phyloP scores from a whole-genome alignment of 129 eudicot genomes.

The Helichrysum umbraculigerum region DNA sequence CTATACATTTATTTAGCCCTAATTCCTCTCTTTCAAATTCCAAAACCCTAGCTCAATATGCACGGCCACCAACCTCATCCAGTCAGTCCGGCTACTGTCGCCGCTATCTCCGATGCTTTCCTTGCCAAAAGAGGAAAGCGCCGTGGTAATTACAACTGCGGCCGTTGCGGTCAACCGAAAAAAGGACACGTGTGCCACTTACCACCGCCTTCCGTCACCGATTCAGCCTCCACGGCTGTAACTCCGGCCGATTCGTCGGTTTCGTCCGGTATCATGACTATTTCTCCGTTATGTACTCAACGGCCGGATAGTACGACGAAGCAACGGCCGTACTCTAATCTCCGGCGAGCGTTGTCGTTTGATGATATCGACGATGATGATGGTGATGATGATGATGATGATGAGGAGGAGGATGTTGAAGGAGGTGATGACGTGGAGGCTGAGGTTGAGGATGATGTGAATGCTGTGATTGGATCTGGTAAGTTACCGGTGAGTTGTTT shows the following conservation, averaged over 20 bases:
- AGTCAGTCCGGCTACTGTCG: slow-evolving; percentile 43
- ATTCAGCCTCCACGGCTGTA: slow-evolving; percentile 19
- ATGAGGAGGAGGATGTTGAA: not conserved
- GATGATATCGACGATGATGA: slow-evolving; percentile 31
- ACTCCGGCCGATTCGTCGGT: slow-evolving; percentile 31
- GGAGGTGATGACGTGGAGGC: not conserved
- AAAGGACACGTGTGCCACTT: slow-evolving; percentile 70
- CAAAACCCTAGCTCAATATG: slow-evolving; percentile 38
- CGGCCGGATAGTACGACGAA: slow-evolving; percentile 30
- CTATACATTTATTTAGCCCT: not conserved
- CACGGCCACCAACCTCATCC: slow-evolving; percentile 70
- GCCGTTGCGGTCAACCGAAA: slow-evolving; percentile 89
- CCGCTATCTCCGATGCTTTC: slow-evolving; percentile 47
- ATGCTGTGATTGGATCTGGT: slow-evolving; percentile 23
- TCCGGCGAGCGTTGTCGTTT: slow-evolving; percentile 70
- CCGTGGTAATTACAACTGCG: slow-evolving; percentile 91
- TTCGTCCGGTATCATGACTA: slow-evolving; percentile 28
- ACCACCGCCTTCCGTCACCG: slow-evolving; percentile 2
- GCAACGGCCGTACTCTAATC: slow-evolving; percentile 37
- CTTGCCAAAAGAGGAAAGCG: slow-evolving; percentile 56
- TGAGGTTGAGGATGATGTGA: slow-evolving; percentile 21
- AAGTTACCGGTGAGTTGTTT: slow-evolving; percentile 49
- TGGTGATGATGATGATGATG: slow-evolving; percentile 43
- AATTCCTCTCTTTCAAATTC: slow-evolving; percentile 19
- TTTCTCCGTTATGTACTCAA: slow-evolving; percentile 32